These are phyloP conservation scores for Fusarium acutatum DNA, from an alignment of 2,329 filamentous ascomycete species.

Conservation along the genomic window DNA sequence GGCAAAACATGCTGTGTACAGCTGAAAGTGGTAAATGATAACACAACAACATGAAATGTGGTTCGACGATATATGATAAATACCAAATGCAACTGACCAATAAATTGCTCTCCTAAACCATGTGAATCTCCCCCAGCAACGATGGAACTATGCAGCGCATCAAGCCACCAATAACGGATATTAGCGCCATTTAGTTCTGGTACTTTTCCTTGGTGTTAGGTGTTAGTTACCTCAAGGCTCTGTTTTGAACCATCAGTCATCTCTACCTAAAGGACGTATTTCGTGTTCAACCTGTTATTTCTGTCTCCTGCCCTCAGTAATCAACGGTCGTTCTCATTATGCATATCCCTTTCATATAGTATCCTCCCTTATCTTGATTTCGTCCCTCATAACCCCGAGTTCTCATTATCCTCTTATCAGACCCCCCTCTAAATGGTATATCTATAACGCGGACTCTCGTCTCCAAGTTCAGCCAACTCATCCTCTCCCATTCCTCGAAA, in stretches of 20 bases:
- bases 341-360: background rate
- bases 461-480: slow-evolving; percentile 59
- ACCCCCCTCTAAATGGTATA: slow-evolving; percentile 51
- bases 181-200: background rate
- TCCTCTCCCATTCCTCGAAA: slow-evolving; percentile 55
- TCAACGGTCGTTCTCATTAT: background rate
- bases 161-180: slow-evolving; percentile 1
- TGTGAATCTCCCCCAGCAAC: background rate
- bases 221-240: background rate
- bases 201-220: background rate
- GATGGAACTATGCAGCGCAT: background rate
- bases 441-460: slow-evolving; percentile 60
- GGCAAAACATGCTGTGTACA: background rate
- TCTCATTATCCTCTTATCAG: background rate
- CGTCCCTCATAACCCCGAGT: background rate
- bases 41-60: background rate
- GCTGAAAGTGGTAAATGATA: background rate
- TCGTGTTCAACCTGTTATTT: background rate
- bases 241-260: background rate
- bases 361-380: background rate
- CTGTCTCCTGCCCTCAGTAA: background rate
- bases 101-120: background rate
- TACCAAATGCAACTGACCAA: background rate
- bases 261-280: background rate
- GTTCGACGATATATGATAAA: background rate